These are phyloP conservation scores for Eimeria maxima DNA, from an alignment of 169 alveolate species.

Conservation along the genomic window DNA sequence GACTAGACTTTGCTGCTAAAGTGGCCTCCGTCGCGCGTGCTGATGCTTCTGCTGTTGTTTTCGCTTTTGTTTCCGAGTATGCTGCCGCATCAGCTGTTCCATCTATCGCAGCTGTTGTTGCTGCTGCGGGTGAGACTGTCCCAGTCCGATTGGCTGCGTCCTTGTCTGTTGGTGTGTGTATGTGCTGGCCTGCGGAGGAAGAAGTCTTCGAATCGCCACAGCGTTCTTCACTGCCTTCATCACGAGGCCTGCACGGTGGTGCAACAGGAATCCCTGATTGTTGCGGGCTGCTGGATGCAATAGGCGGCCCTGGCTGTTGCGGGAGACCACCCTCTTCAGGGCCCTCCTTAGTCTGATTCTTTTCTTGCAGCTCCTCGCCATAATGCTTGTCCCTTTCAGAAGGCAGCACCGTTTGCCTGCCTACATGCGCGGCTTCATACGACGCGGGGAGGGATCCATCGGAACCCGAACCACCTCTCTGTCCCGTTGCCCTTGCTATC, in stretches of 20 bases:
- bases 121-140: neutral
- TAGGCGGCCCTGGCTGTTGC: neutral
- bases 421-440: neutral
- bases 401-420: neutral
- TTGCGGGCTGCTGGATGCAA: neutral
- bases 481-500: neutral
- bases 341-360: neutral
- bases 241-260: neutral
- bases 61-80: neutral
- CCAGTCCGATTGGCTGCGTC: neutral
- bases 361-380: neutral
- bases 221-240: neutral
- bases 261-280: neutral
- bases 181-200: neutral
- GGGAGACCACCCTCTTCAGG: neutral
- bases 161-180: neutral
- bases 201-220: neutral
- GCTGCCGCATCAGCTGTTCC: neutral
- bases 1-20: neutral
- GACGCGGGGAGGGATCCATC: neutral
- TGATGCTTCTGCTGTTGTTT: conserved; percentile 30
- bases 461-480: neutral
- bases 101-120: neutral
- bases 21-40: neutral
- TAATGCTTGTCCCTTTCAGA: neutral